Percentiles rank a stretch among this genome's conserved stretches.
Conservation (phyloP, 2,329 filamentous ascomycete species). For the Cytospora schulzeri region DNA sequence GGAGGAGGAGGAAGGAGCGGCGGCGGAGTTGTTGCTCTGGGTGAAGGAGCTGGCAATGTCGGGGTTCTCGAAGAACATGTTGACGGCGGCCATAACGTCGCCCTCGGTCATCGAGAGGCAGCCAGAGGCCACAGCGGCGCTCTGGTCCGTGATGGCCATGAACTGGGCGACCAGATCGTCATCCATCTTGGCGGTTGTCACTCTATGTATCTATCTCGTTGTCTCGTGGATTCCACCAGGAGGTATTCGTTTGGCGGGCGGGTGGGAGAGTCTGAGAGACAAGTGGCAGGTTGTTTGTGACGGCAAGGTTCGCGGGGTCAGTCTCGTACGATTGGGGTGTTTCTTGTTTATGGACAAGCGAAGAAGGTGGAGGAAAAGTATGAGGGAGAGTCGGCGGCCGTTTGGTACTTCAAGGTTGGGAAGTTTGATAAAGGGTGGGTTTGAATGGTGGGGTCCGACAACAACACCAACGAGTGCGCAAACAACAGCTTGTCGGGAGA, state of each 20-base stretch:
- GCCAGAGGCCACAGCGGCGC: conserved; percentile 72
- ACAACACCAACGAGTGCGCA: background rate
- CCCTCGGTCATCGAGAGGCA: conserved; percentile 85
- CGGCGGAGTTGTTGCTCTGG: conserved; percentile 26
- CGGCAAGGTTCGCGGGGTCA: background rate
- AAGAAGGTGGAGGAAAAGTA: background rate
- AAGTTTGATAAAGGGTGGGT: background rate
- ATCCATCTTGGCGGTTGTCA: conserved; percentile 56
- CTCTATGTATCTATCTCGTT: background rate
- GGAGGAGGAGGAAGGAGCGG: conserved; percentile 35
- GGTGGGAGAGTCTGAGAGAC: background rate
- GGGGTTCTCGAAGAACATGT: conserved; percentile 87
- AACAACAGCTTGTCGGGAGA: background rate
- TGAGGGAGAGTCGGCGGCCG: background rate
- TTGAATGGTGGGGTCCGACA: background rate
- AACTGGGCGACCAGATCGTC: conserved; percentile 73
- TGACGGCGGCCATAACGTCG: conserved; percentile 82
- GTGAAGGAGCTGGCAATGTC: conserved; percentile 62
- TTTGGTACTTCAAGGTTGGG: background rate
- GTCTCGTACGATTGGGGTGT: background rate
- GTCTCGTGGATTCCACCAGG: background rate
- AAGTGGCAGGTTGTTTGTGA: background rate
- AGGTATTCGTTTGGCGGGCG: background rate
- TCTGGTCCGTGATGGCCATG: conserved; percentile 76
- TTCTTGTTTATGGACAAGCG: background rate